Conservation (phyloP, 1,284 basidiomycete genomes). For the Rhodotorula sp. region DNA sequence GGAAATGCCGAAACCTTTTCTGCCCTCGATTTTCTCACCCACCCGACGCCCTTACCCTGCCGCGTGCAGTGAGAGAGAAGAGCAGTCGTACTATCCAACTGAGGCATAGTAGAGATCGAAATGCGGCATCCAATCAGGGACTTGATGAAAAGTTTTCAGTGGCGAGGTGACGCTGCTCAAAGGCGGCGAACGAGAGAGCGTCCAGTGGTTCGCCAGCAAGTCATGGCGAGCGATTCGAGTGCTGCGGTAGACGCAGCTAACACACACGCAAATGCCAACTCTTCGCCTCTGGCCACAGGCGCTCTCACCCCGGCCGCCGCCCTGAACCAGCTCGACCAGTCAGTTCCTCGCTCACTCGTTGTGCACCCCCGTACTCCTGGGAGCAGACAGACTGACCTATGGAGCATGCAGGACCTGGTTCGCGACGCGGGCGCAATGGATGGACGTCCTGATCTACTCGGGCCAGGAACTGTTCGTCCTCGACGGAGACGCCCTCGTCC, state of each 20-base stretch:
- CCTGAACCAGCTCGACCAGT: constrained; percentile 6
- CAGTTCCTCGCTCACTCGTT: neutral
- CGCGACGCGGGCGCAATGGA: constrained; percentile 54
- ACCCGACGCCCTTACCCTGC: no score
- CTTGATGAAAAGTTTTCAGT: neutral
- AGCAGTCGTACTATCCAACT: no score
- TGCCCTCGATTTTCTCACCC: no score
- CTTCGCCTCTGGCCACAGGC: neutral
- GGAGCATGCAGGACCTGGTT: constrained; percentile 24
- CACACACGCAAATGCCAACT: neutral
- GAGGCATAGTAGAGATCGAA: neutral
- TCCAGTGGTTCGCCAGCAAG: neutral
- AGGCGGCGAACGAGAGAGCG: no score
- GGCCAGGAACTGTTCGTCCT: constrained; percentile 66
- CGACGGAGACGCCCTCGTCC: constrained; percentile 67
- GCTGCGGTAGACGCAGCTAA: neutral
- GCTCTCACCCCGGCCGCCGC: neutral
- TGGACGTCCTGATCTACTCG: constrained; percentile 68
- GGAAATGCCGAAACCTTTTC: no score
- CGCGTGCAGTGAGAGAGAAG: no score
- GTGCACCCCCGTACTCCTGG: no score
- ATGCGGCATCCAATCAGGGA: no score
- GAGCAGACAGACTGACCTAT: neutral
- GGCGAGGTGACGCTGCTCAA: neutral
- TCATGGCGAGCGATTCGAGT: constrained; percentile 4